A percentile compares a stretch with the other conserved stretches of the same genome.
phyloP scores from a whole-genome alignment of 176 grass and related monocot species.

The Phoenix dactylifera region DNA sequence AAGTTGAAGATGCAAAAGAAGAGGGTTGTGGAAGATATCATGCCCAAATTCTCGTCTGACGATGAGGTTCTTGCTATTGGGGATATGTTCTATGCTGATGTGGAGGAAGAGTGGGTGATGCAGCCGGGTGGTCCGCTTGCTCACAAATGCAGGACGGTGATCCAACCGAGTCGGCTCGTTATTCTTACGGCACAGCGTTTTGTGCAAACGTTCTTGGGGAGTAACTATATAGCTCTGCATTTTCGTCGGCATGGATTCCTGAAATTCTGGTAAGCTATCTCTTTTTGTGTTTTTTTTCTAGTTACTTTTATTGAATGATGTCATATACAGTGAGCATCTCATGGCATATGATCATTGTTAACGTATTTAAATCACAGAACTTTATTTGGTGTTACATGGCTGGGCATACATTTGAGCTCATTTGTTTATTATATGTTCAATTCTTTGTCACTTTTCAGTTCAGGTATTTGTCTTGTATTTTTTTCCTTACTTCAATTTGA shows the following conservation, averaged over 20 bases:
- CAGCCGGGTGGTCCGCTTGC: slow-evolving; percentile 71
- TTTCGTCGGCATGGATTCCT: slow-evolving; percentile 91
- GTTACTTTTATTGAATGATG: too few relatives aligned
- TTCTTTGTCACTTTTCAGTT: too few relatives aligned
- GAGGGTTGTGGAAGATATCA: slow-evolving; percentile 64
- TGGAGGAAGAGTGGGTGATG: slow-evolving; percentile 88
- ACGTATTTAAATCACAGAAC: too few relatives aligned
- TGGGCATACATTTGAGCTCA: too few relatives aligned
- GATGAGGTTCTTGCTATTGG: slow-evolving; percentile 74
- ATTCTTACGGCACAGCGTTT: slow-evolving; percentile 82
- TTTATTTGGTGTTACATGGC: too few relatives aligned
- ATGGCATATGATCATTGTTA: too few relatives aligned
- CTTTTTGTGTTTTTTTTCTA: not conserved
- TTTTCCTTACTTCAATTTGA: too few relatives aligned
- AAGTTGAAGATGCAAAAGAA: slow-evolving; percentile 85
- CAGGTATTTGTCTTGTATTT: too few relatives aligned
- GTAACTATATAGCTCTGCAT: slow-evolving; percentile 89
- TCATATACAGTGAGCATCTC: too few relatives aligned
- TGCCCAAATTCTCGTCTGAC: slow-evolving; percentile 58
- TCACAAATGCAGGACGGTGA: slow-evolving; percentile 79
- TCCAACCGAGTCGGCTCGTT: slow-evolving; percentile 65
- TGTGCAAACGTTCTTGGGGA: slow-evolving; percentile 87
- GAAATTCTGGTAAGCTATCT: slow-evolving; percentile 65
- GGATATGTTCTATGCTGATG: slow-evolving; percentile 86
- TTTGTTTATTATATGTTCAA: too few relatives aligned